A percentile compares a stretch with the other conserved stretches of the same genome.
Conservation (phyloP, 1,284 basidiomycete species). For the Fomes fomentarius region DNA sequence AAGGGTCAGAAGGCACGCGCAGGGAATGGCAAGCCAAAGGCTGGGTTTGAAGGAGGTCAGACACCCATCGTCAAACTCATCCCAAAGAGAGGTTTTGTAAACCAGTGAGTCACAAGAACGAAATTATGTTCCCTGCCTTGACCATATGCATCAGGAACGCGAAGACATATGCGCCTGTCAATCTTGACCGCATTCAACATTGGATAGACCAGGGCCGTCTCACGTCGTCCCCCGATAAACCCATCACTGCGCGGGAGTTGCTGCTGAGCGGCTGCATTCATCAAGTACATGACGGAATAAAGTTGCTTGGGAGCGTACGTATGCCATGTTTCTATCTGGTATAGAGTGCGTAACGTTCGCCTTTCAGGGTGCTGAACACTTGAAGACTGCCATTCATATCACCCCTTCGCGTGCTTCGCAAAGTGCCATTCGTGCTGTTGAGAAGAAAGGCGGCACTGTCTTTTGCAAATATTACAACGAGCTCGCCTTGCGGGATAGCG, state of each 20-base stretch:
- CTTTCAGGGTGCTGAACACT: slow-evolving; percentile 64
- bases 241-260: slow-evolving; percentile 90
- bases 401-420: slow-evolving; percentile 86
- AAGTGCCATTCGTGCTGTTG: slow-evolving; percentile 85
- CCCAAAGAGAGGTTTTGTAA: slow-evolving; percentile 94
- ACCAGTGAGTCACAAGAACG: slow-evolving; percentile 80
- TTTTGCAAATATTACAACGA: slow-evolving; percentile 94
- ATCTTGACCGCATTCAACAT: slow-evolving; percentile 86
- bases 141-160: slow-evolving; percentile 51
- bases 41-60: slow-evolving; percentile 95
- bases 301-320: slow-evolving; percentile 84
- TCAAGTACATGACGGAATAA: slow-evolving; percentile 88
- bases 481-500: slow-evolving; percentile 80
- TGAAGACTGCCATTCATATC: slow-evolving; percentile 81
- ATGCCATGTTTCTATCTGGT: not conserved
- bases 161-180: slow-evolving; percentile 82
- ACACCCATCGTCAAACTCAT: slow-evolving; percentile 91
- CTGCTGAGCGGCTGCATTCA: slow-evolving; percentile 88
- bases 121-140: slow-evolving; percentile 3
- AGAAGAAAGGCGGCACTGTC: slow-evolving; percentile 81
- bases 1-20: slow-evolving; percentile 96
- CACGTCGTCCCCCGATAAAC: slow-evolving; percentile 74
- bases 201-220: slow-evolving; percentile 91
- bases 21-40: slow-evolving; percentile 85
- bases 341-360: not conserved